Evolutionary conservation across 202 grass and related monocot genomes (phyloP).

Genomic region (Schoenoplectus tabernaemontani): DNA sequence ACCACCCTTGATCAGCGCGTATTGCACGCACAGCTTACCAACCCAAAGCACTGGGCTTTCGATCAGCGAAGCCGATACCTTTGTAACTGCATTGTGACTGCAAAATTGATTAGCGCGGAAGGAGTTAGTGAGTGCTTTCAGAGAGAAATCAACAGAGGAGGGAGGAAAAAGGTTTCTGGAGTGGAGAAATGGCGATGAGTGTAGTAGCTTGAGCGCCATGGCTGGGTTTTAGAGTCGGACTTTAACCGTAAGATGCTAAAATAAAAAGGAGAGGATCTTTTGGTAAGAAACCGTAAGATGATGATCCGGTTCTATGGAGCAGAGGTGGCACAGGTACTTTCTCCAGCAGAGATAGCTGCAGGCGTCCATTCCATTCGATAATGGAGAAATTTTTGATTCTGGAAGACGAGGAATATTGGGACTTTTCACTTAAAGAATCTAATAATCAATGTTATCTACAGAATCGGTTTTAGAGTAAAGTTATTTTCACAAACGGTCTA

Average conservation of each 20-base stretch:
- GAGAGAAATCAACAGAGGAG: background rate
- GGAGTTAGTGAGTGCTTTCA: background rate
- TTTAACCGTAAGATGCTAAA: background rate
- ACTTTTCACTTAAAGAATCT: too few relatives aligned
- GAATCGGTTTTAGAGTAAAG: too few relatives aligned
- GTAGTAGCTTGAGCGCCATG: constrained; percentile 16
- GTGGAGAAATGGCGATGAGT: background rate
- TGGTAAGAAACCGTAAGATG: background rate
- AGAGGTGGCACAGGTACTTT: background rate
- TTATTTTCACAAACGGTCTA: too few relatives aligned
- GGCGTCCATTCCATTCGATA: background rate
- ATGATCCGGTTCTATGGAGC: background rate
- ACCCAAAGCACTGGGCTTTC: constrained; percentile 80
- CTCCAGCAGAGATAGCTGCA: background rate
- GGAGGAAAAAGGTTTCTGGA: constrained; percentile 23
- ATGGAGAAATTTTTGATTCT: background rate
- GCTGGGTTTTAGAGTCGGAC: background rate
- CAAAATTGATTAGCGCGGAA: background rate
- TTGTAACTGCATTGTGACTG: background rate
- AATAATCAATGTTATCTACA: too few relatives aligned
- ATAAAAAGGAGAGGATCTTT: background rate
- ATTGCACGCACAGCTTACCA: constrained; percentile 77
- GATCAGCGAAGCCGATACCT: constrained; percentile 54
- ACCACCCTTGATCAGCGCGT: constrained; percentile 70
- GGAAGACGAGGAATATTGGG: background rate